Evolutionary conservation across 2,329 filamentous ascomycete genomes (phyloP).

Genomic region (Diaporthe sp.): DNA sequence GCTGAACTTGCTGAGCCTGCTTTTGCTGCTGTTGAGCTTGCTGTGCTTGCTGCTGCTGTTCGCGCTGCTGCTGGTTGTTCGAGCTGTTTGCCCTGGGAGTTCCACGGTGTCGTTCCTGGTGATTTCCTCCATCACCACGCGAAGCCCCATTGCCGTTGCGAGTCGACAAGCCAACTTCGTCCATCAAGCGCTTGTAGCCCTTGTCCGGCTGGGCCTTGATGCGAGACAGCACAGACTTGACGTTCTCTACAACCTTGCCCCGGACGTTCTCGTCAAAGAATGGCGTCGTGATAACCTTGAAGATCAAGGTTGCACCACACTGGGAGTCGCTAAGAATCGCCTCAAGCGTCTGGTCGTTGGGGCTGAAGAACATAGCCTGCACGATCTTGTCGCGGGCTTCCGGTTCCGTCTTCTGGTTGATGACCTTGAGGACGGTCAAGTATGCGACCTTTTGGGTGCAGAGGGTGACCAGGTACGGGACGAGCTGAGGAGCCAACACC

Average conservation of each 20-base stretch:
- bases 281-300: constrained; percentile 97
- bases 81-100: constrained; percentile 67
- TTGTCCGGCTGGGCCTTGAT: constrained; percentile 95
- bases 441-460: constrained; percentile 99
- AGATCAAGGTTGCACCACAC: constrained; percentile 95
- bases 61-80: constrained; percentile 55
- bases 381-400: constrained; percentile 93
- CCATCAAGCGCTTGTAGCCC: constrained; percentile 98
- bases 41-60: constrained; percentile 53
- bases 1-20: constrained; percentile 43
- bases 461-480: constrained; percentile 92
- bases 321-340: constrained; percentile 92
- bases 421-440: constrained; percentile 95
- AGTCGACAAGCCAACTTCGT: constrained; percentile 92
- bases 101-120: constrained; percentile 68
- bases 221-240: constrained; percentile 87
- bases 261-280: constrained; percentile 96
- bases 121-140: constrained; percentile 61
- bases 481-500: constrained; percentile 90
- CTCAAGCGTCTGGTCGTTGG: constrained; percentile 87
- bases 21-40: constrained; percentile 47
- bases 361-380: constrained; percentile 91
- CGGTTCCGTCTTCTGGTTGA: constrained; percentile 95
- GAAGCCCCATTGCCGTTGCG: constrained; percentile 61
- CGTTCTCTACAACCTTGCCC: constrained; percentile 89